Base-by-base conservation (phyloP, 495 filamentous ascomycete genomes). In the Penicillium goetzii region DNA sequence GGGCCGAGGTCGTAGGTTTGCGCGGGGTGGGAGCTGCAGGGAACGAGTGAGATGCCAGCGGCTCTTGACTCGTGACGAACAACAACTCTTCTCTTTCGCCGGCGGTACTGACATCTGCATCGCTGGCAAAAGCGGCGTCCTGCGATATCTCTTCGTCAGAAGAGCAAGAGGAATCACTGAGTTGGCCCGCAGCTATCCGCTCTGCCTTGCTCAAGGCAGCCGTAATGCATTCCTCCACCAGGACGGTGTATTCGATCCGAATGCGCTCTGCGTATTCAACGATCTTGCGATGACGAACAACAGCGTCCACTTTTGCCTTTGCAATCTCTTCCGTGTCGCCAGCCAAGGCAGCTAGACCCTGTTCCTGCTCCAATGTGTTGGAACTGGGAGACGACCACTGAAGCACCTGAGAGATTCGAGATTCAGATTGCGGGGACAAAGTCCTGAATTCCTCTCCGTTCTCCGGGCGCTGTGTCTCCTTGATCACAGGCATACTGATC, bases 241-340 rank as follows among this genome's bases (percentile, higher is more conserved):
- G 80, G 26, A 94, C 84, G 19, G 90, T 89, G 71, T 95, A 96
- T 72, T 99, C 95, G 36, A 96, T 83, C 2, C 96, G 91, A 71
- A 99, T 97, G 10, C 95, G 86, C 76, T 99, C 95, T 5, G 92
- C 88, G 73, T 98, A 99, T 74, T 99, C 96, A 47, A 98, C 88
- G 59, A 97, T 96, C 66, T 90, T 87, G 45, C 94, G 88, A 76
- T 98, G 91, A 36, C 95, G 92, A 63, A 93, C 83, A 14, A 97
- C 89, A 25, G 96, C 90, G 68, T 98, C 96, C 5, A 97, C 91
- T 74, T 98, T 99, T 19, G 90, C 84, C 68, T 85, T 89, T 19
- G 93, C 87, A 23, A 92, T 83, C 58, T 81, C 86, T 67, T 95
- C 91, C 1, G 93, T 98, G 68, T 99, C 96, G 14, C 89, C 85